phyloP scores from a whole-genome alignment of 371 early-diverging fungal genomes.

The Mortierella sp. region DNA sequence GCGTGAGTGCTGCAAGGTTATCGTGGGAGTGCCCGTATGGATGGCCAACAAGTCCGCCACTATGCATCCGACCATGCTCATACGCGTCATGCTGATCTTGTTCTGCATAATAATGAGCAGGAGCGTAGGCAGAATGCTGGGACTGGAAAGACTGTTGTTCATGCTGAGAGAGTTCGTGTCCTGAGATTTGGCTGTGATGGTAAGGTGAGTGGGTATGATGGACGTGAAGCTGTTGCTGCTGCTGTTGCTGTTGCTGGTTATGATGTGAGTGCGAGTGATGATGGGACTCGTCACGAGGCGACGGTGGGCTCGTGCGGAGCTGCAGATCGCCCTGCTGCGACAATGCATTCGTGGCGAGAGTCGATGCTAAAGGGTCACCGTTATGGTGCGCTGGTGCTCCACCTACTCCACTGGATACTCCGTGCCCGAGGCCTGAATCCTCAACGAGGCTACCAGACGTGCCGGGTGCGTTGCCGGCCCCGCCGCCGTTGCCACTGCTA shows the following conservation, averaged over 20 bases:
- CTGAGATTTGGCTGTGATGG: slow-evolving; percentile 31
- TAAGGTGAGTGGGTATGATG: slow-evolving; percentile 44
- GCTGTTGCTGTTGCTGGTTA: slow-evolving; percentile 19
- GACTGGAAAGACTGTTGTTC: slow-evolving; percentile 37
- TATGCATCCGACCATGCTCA: slow-evolving; percentile 45
- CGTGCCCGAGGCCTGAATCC: slow-evolving; percentile 17
- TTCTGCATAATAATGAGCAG: slow-evolving; percentile 35
- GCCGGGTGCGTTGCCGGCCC: background rate
- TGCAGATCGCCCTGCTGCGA: slow-evolving; percentile 33
- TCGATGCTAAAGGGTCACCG: slow-evolving; percentile 21
- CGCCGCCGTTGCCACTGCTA: slow-evolving; percentile 10
- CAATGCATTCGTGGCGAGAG: slow-evolving; percentile 14
- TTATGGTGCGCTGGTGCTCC: slow-evolving; percentile 18
- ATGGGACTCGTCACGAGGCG: slow-evolving; percentile 34
- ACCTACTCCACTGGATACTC: slow-evolving; percentile 12
- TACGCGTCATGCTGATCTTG: slow-evolving; percentile 45
- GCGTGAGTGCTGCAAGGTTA: slow-evolving; percentile 36
- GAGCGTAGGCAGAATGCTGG: slow-evolving; percentile 37
- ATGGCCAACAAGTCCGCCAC: slow-evolving; percentile 51
- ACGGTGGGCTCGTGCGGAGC: slow-evolving; percentile 24
- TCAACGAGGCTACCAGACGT: slow-evolving; percentile 13
- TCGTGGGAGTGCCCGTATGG: slow-evolving; percentile 46
- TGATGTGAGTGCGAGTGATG: slow-evolving; percentile 29
- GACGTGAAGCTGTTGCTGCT: slow-evolving; percentile 40
- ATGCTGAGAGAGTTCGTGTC: slow-evolving; percentile 39